Evolutionary conservation across 352 stramenopile genomes (phyloP).

Genomic region (Phytophthora nicotianae): DNA sequence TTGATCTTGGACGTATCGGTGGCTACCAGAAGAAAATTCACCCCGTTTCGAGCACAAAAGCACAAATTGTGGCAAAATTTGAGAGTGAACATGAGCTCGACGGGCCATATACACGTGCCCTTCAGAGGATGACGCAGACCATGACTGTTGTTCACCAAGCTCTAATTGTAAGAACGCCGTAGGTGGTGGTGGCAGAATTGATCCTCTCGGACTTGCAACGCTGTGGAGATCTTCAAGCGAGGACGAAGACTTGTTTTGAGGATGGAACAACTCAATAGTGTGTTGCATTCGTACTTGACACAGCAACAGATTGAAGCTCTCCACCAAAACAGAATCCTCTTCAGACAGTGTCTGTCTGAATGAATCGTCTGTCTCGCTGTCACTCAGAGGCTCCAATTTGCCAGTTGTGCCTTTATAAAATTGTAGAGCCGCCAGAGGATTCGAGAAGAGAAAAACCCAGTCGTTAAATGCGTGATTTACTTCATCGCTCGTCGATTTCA

Average conservation of each 20-base stretch:
- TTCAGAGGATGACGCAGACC: conserved; percentile 11
- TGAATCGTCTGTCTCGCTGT: conserved; percentile 20
- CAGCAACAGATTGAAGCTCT: conserved; percentile 45
- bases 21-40: neutral
- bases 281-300: conserved; percentile 49
- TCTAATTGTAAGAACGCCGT: conserved; percentile 45
- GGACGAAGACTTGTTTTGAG: conserved; percentile 17
- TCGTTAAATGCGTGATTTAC: neutral
- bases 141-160: conserved; percentile 17
- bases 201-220: conserved; percentile 29
- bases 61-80: conserved; percentile 46
- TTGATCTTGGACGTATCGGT: neutral
- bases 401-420: conserved; percentile 39
- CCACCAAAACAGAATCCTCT: conserved; percentile 17
- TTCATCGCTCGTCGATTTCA: conserved; percentile 8
- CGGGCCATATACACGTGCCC: conserved; percentile 46
- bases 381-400: conserved; percentile 32
- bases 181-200: conserved; percentile 32
- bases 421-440: conserved; percentile 32
- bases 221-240: conserved; percentile 32
- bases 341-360: conserved; percentile 1
- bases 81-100: conserved; percentile 15
- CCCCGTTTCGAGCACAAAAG: conserved; percentile 37
- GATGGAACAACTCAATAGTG: conserved; percentile 41
- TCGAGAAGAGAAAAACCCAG: conserved; percentile 54